Conservation (phyloP, 805 yeast genomes). For the Schwanniomyces occidentalis region DNA sequence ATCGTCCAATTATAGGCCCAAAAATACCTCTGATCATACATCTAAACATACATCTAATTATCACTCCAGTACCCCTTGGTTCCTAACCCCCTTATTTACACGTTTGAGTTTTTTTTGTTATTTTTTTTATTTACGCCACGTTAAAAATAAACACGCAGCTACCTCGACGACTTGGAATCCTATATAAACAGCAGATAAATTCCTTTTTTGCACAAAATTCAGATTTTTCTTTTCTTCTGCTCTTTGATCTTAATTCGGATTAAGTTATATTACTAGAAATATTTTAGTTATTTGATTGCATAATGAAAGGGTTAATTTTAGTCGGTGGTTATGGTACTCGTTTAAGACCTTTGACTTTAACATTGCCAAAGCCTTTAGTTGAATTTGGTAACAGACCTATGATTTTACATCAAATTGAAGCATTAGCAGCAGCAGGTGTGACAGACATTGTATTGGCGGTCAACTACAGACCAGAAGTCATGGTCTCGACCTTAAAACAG, state of each 20-base stretch:
- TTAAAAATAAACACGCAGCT: conserved; percentile 8
- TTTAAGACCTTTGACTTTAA: conserved; percentile 95
- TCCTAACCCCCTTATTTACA: conserved; percentile 2
- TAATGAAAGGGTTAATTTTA: conserved; percentile 93
- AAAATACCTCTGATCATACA: too few relatives aligned
- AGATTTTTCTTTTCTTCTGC: too few relatives aligned
- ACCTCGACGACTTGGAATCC: neutral
- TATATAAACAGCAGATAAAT: conserved; percentile 4
- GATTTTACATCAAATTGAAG: conserved; percentile 98
- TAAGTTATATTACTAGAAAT: conserved; percentile 1
- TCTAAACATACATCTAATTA: too few relatives aligned
- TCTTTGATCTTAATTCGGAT: conserved; percentile 4
- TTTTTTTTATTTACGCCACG: conserved; percentile 12
- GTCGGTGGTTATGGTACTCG: conserved; percentile 99
- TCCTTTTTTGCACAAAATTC: neutral
- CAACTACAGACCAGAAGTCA: conserved; percentile 98
- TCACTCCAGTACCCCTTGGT: too few relatives aligned
- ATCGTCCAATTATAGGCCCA: too few relatives aligned
- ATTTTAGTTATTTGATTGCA: neutral
- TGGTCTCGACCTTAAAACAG: conserved; percentile 92
- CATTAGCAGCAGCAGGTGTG: conserved; percentile 96
- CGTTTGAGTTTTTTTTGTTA: too few relatives aligned
- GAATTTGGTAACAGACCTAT: conserved; percentile 99
- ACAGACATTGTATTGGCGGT: conserved; percentile 98
- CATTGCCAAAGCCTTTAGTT: conserved; percentile 94